Evolutionary conservation across 306 rosid genomes (phyloP).

Genomic region (Castanea mollissima): DNA sequence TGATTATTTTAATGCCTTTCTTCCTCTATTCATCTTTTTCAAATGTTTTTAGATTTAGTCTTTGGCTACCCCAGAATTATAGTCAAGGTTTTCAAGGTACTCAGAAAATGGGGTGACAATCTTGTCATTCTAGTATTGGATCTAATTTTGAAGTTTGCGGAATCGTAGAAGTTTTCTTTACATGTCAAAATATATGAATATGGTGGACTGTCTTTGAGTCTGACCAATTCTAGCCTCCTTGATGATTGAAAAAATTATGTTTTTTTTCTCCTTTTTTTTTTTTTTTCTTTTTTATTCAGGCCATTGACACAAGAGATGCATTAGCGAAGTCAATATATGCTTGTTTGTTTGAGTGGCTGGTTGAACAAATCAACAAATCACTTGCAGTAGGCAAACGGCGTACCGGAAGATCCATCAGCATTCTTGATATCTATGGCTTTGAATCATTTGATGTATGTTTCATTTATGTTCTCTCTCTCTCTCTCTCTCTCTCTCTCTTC

Average conservation of each 20-base stretch:
- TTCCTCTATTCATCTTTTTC: not conserved
- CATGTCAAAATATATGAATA: not conserved
- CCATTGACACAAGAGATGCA: constrained; percentile 94
- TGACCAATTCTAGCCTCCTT: not conserved
- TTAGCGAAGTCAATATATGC: constrained; percentile 96
- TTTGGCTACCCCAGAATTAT: not conserved
- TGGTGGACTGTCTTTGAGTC: not conserved
- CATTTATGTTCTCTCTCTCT: constrained; percentile 7
- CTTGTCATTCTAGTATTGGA: not conserved
- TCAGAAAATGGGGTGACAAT: not conserved
- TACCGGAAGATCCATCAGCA: constrained; percentile 97
- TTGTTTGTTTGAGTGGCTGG: constrained; percentile 92
- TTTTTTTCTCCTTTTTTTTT: constrained; percentile 10
- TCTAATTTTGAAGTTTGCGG: not conserved
- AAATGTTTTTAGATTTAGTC: not conserved
- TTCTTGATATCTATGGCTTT: constrained; percentile 97
- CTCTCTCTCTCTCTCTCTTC: constrained; percentile 2
- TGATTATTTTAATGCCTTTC: not conserved
- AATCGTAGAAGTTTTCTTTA: not conserved
- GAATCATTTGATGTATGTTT: constrained; percentile 92
- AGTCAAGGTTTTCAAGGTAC: not conserved
- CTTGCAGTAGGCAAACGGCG: constrained; percentile 96
- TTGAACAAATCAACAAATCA: constrained; percentile 95
- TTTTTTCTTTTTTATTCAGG: constrained; percentile 45
- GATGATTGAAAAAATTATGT: constrained; percentile 7